phyloP scores from a whole-genome alignment of 2,329 filamentous ascomycete genomes.

The Paramyrothecium sp. region DNA sequence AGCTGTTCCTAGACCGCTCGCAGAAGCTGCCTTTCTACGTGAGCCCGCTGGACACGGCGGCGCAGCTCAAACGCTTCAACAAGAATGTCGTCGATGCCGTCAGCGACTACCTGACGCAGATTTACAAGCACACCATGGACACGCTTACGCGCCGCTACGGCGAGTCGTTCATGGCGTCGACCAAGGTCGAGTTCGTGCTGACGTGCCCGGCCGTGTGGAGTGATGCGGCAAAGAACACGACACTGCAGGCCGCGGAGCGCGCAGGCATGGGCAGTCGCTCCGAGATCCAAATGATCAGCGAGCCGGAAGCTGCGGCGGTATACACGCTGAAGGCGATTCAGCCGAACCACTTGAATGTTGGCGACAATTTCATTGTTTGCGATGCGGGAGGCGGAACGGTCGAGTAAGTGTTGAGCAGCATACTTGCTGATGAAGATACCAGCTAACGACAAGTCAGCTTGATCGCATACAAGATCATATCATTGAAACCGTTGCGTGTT shows the following conservation, averaged over 20 bases:
- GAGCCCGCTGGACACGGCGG: slow-evolving; percentile 72
- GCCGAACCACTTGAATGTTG: slow-evolving; percentile 69
- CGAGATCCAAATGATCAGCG: slow-evolving; percentile 75
- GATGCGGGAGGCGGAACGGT: slow-evolving; percentile 65
- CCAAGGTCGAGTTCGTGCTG: slow-evolving; percentile 74
- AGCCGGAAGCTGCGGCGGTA: slow-evolving; percentile 77
- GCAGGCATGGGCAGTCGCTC: slow-evolving; percentile 73
- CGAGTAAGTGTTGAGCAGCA: slow-evolving; percentile 47
- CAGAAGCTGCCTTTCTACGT: slow-evolving; percentile 82
- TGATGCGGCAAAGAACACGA: slow-evolving; percentile 82
- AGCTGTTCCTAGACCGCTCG: slow-evolving; percentile 77
- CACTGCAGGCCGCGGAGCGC: slow-evolving; percentile 71
- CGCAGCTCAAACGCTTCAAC: slow-evolving; percentile 70
- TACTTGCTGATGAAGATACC: neutral
- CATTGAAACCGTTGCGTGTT: slow-evolving; percentile 67
- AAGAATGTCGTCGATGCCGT: slow-evolving; percentile 79
- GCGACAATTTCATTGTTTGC: slow-evolving; percentile 64
- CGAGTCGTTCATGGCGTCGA: slow-evolving; percentile 74
- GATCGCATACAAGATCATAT: slow-evolving; percentile 80
- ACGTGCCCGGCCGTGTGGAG: slow-evolving; percentile 85
- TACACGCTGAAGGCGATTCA: slow-evolving; percentile 80
- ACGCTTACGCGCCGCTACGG: slow-evolving; percentile 73
- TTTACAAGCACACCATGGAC: slow-evolving; percentile 77
- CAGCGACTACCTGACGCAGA: slow-evolving; percentile 74
- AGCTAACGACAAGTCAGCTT: slow-evolving; percentile 41